A percentile compares a stretch with the other conserved stretches of the same genome.
phyloP scores from a whole-genome alignment of 23 red algal species.

The Porphyridium purpureum region DNA sequence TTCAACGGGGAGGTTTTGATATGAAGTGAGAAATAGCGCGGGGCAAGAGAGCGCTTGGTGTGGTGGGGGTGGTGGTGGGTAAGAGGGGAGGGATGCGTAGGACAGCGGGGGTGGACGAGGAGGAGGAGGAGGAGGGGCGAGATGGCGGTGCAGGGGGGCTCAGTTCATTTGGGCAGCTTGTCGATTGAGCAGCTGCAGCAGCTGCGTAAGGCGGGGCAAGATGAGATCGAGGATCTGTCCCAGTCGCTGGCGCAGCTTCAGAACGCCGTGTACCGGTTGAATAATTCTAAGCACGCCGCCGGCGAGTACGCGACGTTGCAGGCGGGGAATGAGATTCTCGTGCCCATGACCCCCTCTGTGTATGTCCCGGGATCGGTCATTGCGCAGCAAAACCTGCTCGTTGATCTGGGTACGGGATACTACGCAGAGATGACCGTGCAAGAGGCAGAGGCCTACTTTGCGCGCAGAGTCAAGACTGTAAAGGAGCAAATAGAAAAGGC shows the following conservation, averaged over 20 bases:
- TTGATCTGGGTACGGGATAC: slow-evolving; percentile 76
- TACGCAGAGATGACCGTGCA: slow-evolving; percentile 37
- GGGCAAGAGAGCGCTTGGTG: too few relatives aligned
- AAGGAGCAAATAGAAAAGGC: slow-evolving; percentile 50
- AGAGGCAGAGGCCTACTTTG: slow-evolving; percentile 36
- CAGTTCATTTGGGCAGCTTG: too few relatives aligned
- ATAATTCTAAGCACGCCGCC: slow-evolving; percentile 23
- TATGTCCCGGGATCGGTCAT: slow-evolving; percentile 38
- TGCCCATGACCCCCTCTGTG: slow-evolving; percentile 54
- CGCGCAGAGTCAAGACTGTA: slow-evolving; percentile 16
- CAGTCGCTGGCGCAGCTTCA: slow-evolving; percentile 17
- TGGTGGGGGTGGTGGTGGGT: too few relatives aligned
- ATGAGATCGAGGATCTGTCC: slow-evolving; percentile 35
- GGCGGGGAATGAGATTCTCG: slow-evolving; percentile 36
- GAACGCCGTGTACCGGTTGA: slow-evolving; percentile 21
- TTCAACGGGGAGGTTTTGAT: too few relatives aligned
- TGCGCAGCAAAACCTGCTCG: slow-evolving; percentile 25
- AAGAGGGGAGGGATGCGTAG: too few relatives aligned
- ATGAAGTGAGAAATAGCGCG: too few relatives aligned
- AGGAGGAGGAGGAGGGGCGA: too few relatives aligned
- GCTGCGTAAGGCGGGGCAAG: too few relatives aligned
- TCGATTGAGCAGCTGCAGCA: too few relatives aligned
- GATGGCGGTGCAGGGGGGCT: too few relatives aligned
- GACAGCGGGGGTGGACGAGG: too few relatives aligned
- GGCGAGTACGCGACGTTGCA: slow-evolving; percentile 3